Evolutionary conservation across 345 rosid species (phyloP), one percentile per base, ranked within the genome.

Genomic region (Sisymbrium irio): DNA sequence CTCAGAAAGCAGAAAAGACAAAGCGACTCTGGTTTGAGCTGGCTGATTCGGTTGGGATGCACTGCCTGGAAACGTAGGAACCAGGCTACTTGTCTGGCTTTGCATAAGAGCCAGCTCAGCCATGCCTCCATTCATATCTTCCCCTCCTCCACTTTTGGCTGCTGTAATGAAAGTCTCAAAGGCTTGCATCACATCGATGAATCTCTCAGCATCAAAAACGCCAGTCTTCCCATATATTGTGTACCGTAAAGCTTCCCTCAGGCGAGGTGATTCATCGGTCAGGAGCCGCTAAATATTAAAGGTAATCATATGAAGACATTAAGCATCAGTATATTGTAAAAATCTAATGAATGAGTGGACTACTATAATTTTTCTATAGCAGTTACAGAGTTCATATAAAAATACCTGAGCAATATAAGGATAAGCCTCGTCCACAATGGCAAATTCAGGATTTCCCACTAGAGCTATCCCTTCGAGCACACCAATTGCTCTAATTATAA

Each of bases 111-210:
- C 98, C 19, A 94, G 84, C 75, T 83, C 97, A n/a, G 95, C 97
- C 98, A 94, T 94, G 63, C 83, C 75, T 65, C 97, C 97, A 50
- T 83, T 94, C 88, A 94, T 62, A 65, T 71, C 75, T 82, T 89
- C 96, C 68, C 98, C 98, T 36, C 97, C 97, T 35, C 98, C 98
- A 85, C 98, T 91, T 89, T 89, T 94, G 71, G 97, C 98, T 60
- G 95, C 97, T 59, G 89, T 83, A 49, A 91, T 91, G 83, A 93
- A 93, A 79, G 72, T 88, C 82, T 93, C 98, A 73, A 93, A 93
- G 46, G 98, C 98, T 93, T 85, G 93, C 98, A 91, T 93, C 62
- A 91, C 91, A 84, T 94, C 98, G 57, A 94, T 89, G 81, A 94
- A 94, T 81, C 95, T 94, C 73, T 94, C 98, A 78, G 97, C 98